These are phyloP conservation scores for Penicillium sp. DNA, from an alignment of 2,329 filamentous ascomycete species.

Conservation along the genomic window DNA sequence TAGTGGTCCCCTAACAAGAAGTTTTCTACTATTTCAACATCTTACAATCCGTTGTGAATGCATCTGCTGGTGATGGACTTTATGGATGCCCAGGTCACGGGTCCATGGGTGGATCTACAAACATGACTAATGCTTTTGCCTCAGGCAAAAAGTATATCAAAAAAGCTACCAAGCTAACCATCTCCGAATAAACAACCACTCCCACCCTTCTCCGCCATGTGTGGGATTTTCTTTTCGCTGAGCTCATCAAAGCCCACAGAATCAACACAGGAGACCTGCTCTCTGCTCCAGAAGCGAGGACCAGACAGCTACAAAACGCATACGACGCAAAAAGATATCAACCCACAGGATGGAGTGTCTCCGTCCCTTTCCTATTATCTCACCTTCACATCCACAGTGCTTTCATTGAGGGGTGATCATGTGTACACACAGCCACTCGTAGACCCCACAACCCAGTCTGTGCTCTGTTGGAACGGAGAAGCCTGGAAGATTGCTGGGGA, in stretches of 20 bases:
- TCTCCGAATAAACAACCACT: background rate
- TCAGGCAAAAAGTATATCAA: slow-evolving; percentile 9
- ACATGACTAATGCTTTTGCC: slow-evolving; percentile 14
- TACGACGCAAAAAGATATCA: slow-evolving; percentile 20
- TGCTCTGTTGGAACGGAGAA: slow-evolving; percentile 95
- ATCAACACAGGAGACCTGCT: slow-evolving; percentile 28
- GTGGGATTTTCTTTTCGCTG: slow-evolving; percentile 48
- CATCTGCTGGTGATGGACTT: background rate
- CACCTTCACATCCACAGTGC: slow-evolving; percentile 70
- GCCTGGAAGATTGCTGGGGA: slow-evolving; percentile 66
- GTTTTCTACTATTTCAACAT: background rate
- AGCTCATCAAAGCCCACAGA: slow-evolving; percentile 25
- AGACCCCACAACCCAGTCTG: slow-evolving; percentile 48
- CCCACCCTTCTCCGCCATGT: slow-evolving; percentile 29
- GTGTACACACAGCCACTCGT: slow-evolving; percentile 65
- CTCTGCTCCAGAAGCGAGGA: slow-evolving; percentile 35
- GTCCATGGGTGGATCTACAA: background rate
- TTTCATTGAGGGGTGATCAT: slow-evolving; percentile 72
- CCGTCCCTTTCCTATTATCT: slow-evolving; percentile 39
- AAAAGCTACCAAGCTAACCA: background rate
- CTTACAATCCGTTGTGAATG: background rate
- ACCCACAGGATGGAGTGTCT: slow-evolving; percentile 13
- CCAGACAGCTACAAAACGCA: slow-evolving; percentile 37
- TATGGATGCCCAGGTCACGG: background rate
- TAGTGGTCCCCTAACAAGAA: rapidly evolving